Percentiles rank a stretch among this genome's conserved stretches.
Conservation (phyloP, 164 flowering plant species). For the Liriodendron chinense region DNA sequence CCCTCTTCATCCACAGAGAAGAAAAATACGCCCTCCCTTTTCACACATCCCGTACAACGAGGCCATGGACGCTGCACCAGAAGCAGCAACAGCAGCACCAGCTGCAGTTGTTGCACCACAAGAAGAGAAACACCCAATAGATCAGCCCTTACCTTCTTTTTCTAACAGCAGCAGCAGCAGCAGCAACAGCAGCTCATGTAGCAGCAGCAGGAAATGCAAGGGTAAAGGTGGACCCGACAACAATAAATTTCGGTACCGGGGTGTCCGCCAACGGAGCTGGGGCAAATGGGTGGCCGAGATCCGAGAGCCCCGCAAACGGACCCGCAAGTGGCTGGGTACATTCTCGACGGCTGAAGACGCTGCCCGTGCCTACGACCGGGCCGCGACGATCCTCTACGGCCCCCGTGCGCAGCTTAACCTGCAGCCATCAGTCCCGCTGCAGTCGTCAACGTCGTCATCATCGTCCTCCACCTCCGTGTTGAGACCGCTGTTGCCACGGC, state of each 20-base stretch:
- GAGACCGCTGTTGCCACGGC: constrained; percentile 69
- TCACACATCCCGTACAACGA: constrained; percentile 10
- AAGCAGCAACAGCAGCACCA: constrained; percentile 1
- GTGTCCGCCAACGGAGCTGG: constrained; percentile 93
- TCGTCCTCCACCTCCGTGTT: constrained; percentile 40
- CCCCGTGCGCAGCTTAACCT: constrained; percentile 88
- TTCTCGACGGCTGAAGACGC: constrained; percentile 95
- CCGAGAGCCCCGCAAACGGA: constrained; percentile 79
- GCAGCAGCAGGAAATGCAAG: constrained; percentile 32
- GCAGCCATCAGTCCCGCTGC: constrained; percentile 37
- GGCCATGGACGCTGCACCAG: constrained; percentile 15
- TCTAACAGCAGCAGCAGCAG: constrained; percentile 12
- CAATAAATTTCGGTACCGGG: constrained; percentile 73
- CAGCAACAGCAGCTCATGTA: constrained; percentile 3
- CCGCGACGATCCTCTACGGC: constrained; percentile 79
- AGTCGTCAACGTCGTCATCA: constrained; percentile 24
- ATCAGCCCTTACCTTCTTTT: constrained; percentile 1
- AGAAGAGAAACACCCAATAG: constrained; percentile 3
- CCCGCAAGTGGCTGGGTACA: constrained; percentile 92
- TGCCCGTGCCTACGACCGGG: constrained; percentile 93
- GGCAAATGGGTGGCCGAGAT: constrained; percentile 99
- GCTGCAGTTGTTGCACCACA: not conserved
- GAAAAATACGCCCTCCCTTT: not conserved
- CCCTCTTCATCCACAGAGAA: constrained; percentile 18
- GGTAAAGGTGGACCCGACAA: constrained; percentile 95